Base-by-base conservation (phyloP, 306 rosid species). In the Vicia faba region DNA sequence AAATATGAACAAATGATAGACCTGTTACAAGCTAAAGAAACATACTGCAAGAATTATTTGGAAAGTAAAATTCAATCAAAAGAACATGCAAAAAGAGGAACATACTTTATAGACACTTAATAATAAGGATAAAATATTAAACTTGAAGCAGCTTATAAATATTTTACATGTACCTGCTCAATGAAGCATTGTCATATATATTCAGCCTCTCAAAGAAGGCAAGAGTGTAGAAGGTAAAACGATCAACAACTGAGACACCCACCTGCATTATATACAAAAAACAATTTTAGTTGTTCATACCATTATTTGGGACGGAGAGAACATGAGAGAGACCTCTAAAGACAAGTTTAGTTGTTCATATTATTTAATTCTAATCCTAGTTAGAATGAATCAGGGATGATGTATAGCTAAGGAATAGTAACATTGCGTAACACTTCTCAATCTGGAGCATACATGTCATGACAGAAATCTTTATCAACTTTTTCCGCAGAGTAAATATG, bases 191-290 rank as follows among this genome's bases (percentile, higher is more conserved):
- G 78, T 86, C 96, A 74, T 88, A 86, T 89, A 93, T 90, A 81
- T 89, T 93, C 65, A 93, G 85, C 76, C 71, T 85, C 89, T 93
- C 97, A 72, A 93, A 93, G 82, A 93, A 90, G 53, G 92, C 89
- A 38, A 90, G 96, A 2, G 99, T 90, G 85, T 88, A 93, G 75
- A 73, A 93, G 10, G 99, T 93, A 74, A 90, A 90, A 70, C 99
- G 97, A 71, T 93, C 99, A 29, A 93, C 97, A 68, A 93, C 99
- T 20, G 97, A 90, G 58, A 93, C 99, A 48, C 99, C 97, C 75
- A 93, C 91, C 98, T 88, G 83, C 41, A 75, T 64, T 11, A 61
- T 25, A 64, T 29, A 49, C 69, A 35, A 68, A 69, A 74, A 46
- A 54, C 18, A 44, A 58, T 16, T 50, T 40, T 61, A 71, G 31